phyloP scores from a whole-genome alignment of 345 rosid species.

The Eucalyptus marginata region DNA sequence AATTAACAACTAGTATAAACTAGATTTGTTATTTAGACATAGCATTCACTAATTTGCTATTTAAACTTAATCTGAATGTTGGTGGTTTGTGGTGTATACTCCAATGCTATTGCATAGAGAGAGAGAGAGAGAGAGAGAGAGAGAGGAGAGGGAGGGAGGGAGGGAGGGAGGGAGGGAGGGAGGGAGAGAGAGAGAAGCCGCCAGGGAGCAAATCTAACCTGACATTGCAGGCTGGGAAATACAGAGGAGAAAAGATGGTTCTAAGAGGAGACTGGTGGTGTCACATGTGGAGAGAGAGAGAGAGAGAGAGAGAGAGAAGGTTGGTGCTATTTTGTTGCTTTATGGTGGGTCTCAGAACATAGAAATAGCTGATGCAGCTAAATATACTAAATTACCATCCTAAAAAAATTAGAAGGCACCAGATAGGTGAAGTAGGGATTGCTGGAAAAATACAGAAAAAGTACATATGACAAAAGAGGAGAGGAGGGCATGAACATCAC shows the following conservation, averaged over 20 bases:
- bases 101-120: neutral
- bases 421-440: neutral
- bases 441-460: neutral
- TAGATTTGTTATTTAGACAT: neutral
- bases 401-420: neutral
- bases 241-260: neutral
- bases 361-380: neutral
- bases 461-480: neutral
- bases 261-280: neutral
- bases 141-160: neutral
- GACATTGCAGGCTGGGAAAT: neutral
- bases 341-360: neutral
- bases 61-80: neutral
- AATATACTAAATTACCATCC: neutral
- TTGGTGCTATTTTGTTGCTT: neutral
- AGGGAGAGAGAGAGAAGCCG: neutral
- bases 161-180: neutral
- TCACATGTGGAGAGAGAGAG: neutral
- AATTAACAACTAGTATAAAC: neutral
- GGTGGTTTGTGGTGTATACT: neutral
- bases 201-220: neutral
- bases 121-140: neutral
- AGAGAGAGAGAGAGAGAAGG: neutral
- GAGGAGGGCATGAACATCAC: neutral
- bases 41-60: neutral